A percentile compares a stretch with the other conserved stretches of the same genome.
These are phyloP conservation scores for Cyclotella atomus DNA, from an alignment of 108 stramenopile species.

Conservation along the genomic window DNA sequence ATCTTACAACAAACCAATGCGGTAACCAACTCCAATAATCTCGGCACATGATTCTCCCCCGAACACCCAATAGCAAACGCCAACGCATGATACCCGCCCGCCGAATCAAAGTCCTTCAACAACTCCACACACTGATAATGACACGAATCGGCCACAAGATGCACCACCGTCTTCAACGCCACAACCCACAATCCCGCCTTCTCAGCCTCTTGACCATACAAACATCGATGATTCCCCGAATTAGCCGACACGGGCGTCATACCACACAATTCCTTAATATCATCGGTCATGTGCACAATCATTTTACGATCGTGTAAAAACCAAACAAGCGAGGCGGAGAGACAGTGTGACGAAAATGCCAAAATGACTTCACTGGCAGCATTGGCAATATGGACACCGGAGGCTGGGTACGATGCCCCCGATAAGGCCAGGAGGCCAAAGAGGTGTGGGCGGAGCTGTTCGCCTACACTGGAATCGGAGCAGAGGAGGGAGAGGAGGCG, in stretches of 20 bases:
- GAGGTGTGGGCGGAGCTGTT: constrained; percentile 91
- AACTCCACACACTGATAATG: constrained; percentile 75
- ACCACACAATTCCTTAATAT: constrained; percentile 89
- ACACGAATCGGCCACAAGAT: constrained; percentile 76
- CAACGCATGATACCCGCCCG: constrained; percentile 89
- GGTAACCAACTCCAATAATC: constrained; percentile 80
- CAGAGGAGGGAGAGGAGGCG: constrained; percentile 83
- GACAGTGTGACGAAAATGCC: constrained; percentile 78
- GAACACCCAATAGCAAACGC: constrained; percentile 76
- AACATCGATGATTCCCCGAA: constrained; percentile 37
- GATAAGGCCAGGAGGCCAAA: constrained; percentile 90
- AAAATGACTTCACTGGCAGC: constrained; percentile 88
- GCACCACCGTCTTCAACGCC: constrained; percentile 80
- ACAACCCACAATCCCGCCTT: constrained; percentile 84
- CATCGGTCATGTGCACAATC: constrained; percentile 94
- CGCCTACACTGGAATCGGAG: constrained; percentile 83
- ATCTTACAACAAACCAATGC: constrained; percentile 68
- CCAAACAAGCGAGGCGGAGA: constrained; percentile 86
- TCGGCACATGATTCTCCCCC: constrained; percentile 65
- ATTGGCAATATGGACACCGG: constrained; percentile 86
- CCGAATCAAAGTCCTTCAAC: constrained; percentile 86
- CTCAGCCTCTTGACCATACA: constrained; percentile 87
- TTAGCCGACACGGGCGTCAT: constrained; percentile 48
- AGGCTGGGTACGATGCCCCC: constrained; percentile 86
- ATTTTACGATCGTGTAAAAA: constrained; percentile 93